Evolutionary conservation across 2,329 filamentous ascomycete species (phyloP).

Genomic region (Pestalotiopsis sp.): DNA sequence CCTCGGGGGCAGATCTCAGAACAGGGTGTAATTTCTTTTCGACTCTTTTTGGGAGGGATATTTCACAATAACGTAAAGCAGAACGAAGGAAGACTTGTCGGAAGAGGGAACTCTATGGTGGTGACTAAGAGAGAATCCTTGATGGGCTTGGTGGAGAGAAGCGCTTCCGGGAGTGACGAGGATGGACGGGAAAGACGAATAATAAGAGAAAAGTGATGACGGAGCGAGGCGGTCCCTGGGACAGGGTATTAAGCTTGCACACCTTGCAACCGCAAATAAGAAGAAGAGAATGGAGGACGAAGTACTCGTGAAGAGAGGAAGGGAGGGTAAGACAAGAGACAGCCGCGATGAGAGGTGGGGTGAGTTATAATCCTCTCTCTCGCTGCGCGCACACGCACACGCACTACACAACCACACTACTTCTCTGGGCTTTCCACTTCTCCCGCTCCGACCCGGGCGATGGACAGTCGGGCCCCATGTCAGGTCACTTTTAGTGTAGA

Average conservation of each 20-base stretch:
- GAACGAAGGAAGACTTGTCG: conserved; percentile 12
- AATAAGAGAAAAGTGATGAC: conserved; percentile 47
- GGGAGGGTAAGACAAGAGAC: conserved; percentile 43
- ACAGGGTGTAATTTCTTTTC: neutral
- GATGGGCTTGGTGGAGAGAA: conserved; percentile 24
- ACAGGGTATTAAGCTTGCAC: conserved; percentile 62
- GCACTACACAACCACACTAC: neutral
- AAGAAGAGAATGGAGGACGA: conserved; percentile 62
- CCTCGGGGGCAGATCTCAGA: conserved; percentile 19
- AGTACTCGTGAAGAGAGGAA: conserved; percentile 57
- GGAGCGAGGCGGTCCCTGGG: conserved; percentile 58
- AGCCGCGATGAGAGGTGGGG: conserved; percentile 50
- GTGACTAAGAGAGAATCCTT: conserved; percentile 33
- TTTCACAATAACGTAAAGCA: conserved; percentile 17
- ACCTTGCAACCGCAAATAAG: conserved; percentile 59
- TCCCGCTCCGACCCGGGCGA: conserved; percentile 17
- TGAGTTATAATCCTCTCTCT: conserved; percentile 42
- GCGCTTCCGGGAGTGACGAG: conserved; percentile 25
- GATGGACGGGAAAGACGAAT: conserved; percentile 42
- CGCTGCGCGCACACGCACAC: conserved; percentile 9
- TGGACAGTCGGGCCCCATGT: neutral
- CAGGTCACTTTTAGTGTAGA: neutral
- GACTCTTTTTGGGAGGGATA: conserved; percentile 14
- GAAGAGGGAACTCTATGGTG: conserved; percentile 16
- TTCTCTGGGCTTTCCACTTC: neutral